phyloP scores from a whole-genome alignment of 2,329 filamentous ascomycete species.

The Botrytis medusae region DNA sequence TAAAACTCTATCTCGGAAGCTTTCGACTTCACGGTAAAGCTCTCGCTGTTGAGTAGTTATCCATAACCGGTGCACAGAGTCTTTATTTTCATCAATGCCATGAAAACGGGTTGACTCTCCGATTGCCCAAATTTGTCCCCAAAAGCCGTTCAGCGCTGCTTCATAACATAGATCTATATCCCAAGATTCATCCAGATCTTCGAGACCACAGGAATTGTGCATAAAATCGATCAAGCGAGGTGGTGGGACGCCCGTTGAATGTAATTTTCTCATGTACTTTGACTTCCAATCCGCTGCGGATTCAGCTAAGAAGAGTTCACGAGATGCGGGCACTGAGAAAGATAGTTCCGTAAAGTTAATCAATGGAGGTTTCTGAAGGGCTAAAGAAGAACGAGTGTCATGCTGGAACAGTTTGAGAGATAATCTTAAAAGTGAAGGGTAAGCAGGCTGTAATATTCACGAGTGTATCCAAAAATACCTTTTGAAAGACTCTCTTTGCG shows the following conservation, averaged over 20 bases:
- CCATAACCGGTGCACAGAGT: not conserved
- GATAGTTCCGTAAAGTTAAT: not conserved
- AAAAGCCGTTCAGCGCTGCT: not conserved
- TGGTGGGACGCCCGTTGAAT: not conserved
- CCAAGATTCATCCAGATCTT: not conserved
- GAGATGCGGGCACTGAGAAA: not conserved
- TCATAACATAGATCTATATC: not conserved
- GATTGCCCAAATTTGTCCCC: not conserved
- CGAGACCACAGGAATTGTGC: not conserved
- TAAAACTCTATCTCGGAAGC: not conserved
- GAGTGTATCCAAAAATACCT: not conserved
- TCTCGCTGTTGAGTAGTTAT: not conserved
- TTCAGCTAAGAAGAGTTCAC: not conserved
- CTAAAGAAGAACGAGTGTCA: constrained; percentile 1
- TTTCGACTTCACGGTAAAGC: not conserved
- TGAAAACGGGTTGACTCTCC: not conserved
- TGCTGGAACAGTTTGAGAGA: not conserved
- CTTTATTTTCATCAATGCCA: not conserved
- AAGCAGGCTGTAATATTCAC: not conserved
- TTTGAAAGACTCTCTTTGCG: constrained; percentile 5
- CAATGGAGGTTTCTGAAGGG: not conserved
- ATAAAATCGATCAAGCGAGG: not conserved
- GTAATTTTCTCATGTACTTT: not conserved
- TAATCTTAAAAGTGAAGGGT: not conserved
- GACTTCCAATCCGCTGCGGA: not conserved